Conservation (phyloP, 2,329 filamentous ascomycete genomes). For the Fusarium sp. region DNA sequence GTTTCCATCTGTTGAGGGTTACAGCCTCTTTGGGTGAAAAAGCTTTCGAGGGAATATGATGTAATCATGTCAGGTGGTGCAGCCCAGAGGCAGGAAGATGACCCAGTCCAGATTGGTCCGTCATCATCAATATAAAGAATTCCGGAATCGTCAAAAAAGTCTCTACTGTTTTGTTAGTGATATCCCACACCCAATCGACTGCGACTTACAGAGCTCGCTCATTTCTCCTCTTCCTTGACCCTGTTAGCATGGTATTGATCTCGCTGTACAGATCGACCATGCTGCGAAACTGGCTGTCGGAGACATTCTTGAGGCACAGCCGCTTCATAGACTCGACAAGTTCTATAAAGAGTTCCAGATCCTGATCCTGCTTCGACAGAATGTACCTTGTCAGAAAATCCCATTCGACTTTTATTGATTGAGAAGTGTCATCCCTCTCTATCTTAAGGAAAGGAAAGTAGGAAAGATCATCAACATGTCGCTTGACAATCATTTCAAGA, state of each 20-base stretch:
- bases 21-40: not conserved
- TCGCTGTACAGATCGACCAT: slow-evolving; percentile 15
- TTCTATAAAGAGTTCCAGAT: slow-evolving; percentile 15
- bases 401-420: slow-evolving; percentile 6
- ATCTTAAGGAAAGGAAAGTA: slow-evolving; percentile 38
- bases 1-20: not conserved
- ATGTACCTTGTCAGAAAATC: slow-evolving; percentile 22
- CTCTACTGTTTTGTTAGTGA: slow-evolving; percentile 7
- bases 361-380: not conserved
- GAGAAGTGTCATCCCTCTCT: not conserved
- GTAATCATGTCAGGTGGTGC: slow-evolving; percentile 22
- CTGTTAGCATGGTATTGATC: slow-evolving; percentile 6
- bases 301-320: not conserved
- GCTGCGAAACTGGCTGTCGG: not conserved
- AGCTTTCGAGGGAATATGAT: slow-evolving; percentile 1
- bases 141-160: slow-evolving; percentile 11
- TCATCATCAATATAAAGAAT: slow-evolving; percentile 13
- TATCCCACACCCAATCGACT: rapidly evolving
- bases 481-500: not conserved
- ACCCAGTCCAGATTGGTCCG: not conserved
- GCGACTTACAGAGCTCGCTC: not conserved
- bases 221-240: not conserved
- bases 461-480: slow-evolving; percentile 15
- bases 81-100: slow-evolving; percentile 16
- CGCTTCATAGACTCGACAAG: slow-evolving; percentile 2